Evolutionary conservation across 2,329 filamentous ascomycete genomes (phyloP), one percentile per base, ranked within the genome.

Genomic region (Ambrosiella beaveri): DNA sequence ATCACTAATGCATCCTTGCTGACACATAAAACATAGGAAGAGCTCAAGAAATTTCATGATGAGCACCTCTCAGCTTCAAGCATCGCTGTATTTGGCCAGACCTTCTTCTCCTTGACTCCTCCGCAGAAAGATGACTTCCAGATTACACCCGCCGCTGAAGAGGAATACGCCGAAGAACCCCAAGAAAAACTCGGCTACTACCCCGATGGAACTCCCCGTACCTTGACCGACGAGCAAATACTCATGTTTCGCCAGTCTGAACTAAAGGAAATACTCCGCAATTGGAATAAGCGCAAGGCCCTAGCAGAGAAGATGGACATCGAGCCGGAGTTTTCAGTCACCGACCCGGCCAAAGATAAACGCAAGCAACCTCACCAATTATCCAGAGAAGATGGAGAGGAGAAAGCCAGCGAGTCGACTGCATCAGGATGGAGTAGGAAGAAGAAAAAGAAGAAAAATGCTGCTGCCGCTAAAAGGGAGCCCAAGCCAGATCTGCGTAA

Each of bases 181-280:
- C 79, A 83, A 44, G 85, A 87, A 65, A 80, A 72, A 0, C 73
- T 96, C 13, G 91, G 89, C 15, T 91, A 88, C 69, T 97, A 97
- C 64, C 70, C 79, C 0, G 90, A 97, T 66, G 90, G 91, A 2
- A 80, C 82, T 61, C 93, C 93, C 67, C 84, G 91, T 45, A 95
- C 89, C 15, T 74, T 97, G 64, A 96, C 90, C 8, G 87, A 96
- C 65, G 86, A 89, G 64, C 87, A 96, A 72, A 88, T 96, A 64
- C 80, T 81, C 57, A 91, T 95, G 61, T 96, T 96, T 68, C 79
- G 90, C 61, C 88, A 94, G 66, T 91, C 86, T 1, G 91, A 97
- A 69, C 78, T 95, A 19, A 83, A 93, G 65, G 71, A 79, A 11
- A 72, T 95, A 44, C 73, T 86, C 35, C 79, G 80, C 35, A 37